Evolutionary conservation across 495 filamentous ascomycete species (phyloP).

Genomic region (Cudoniella acicularis): DNA sequence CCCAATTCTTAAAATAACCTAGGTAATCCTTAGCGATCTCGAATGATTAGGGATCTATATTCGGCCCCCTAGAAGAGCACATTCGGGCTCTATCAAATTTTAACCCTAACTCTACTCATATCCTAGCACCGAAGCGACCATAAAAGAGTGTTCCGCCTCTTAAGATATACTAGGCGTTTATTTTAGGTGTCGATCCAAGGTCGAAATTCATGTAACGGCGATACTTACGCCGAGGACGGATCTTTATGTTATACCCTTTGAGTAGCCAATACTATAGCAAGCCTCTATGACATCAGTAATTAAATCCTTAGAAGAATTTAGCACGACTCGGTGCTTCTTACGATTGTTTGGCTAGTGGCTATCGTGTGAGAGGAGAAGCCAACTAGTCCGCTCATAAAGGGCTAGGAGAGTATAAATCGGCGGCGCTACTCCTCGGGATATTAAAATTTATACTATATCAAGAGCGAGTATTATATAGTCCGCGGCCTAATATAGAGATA

Average conservation of each 20-base stretch:
- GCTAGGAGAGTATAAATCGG: not conserved
- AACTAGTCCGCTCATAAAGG: not conserved
- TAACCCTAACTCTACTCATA: no score
- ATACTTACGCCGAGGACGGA: not conserved
- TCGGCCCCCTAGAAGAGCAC: not conserved
- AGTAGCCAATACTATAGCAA: not conserved
- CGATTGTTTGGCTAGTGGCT: not conserved
- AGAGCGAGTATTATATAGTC: not conserved
- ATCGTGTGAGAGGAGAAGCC: not conserved
- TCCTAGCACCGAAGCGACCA: not conserved
- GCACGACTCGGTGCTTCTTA: not conserved
- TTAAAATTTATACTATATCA: not conserved
- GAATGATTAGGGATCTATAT: not conserved
- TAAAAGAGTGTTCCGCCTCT: not conserved
- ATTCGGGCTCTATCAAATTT: not conserved
- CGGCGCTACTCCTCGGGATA: not conserved
- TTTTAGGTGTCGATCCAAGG: not conserved
- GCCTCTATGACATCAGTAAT: not conserved
- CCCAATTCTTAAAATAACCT: not conserved
- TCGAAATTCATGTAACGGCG: not conserved
- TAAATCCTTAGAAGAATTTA: not conserved
- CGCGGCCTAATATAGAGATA: not conserved
- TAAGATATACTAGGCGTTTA: not conserved
- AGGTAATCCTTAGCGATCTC: not conserved
- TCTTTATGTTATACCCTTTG: not conserved